Evolutionary conservation across 2,329 filamentous ascomycete species (phyloP), one percentile per base, ranked within the genome.

Genomic region (Fusarium buxicola): DNA sequence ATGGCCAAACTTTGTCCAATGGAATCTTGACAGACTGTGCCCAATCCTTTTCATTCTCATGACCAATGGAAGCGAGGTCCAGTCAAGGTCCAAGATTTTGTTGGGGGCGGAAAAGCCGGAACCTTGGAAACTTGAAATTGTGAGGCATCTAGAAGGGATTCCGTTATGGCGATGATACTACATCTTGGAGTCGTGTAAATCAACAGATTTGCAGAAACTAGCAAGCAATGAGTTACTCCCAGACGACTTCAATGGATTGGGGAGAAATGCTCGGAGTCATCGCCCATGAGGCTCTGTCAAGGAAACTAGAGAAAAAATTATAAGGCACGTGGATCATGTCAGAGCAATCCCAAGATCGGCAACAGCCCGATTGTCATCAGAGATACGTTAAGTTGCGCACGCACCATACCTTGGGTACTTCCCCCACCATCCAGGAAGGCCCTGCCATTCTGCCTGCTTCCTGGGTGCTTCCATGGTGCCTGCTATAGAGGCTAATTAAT

Each of bases 321-420:
- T 11, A 62, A 11, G 63, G 62, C 62, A 64, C 55, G 49, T 52
- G 56, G 51, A 65, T 55, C 36, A 56, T 43, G 38, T 49, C 21
- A 15, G 63, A 65, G 45, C 53, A 51, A 39, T 48, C 53, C 51
- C 66, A 62, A 65, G 58, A 58, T 65, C 52, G 57, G 61, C 58
- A 55, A 57, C 58, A 65, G 7, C 36, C 18, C 15, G 54, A 54
- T 62, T 69, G 60, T 60, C 66, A 59, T 67, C 63, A 64, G 38
- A 61, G 50, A 55, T 69, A 69, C 62, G 55, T 60, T 69, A 69
- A 58, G 55, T 60, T 68, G 41, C 43, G 47, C 58, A 53, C 55
- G 50, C 56, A 67, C 57, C 54, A 65, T 50, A 44, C 44, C 48
- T 47, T 40, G n/a, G n/a, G n/a, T n/a, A n/a, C 54, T 48, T 63